A percentile compares a stretch with the other conserved stretches of the same genome.
Evolutionary conservation across 2,329 filamentous ascomycete genomes (phyloP).

Genomic region (Orbilia oligospora): DNA sequence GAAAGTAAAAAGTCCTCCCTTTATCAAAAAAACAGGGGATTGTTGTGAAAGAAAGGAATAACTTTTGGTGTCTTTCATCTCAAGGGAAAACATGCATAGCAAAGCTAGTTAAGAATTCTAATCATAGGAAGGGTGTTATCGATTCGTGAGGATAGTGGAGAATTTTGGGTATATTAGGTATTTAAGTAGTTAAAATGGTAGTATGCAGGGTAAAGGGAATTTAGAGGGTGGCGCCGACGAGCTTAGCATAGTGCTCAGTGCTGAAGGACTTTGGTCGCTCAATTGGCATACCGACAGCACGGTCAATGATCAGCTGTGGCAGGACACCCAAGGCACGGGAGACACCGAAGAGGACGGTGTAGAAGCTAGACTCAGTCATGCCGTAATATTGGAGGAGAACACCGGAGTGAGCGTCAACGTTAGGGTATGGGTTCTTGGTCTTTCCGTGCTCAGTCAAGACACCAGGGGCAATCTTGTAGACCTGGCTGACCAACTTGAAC

Average conservation of each 20-base stretch:
- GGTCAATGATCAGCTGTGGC: conserved; percentile 99
- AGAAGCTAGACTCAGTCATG: conserved; percentile 98
- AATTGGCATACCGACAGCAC: conserved; percentile 94
- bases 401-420: conserved; percentile 98
- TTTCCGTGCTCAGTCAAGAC: conserved; percentile 99
- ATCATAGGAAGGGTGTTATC: conserved; percentile 33
- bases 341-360: conserved; percentile 99
- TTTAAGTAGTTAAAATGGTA: too few relatives aligned
- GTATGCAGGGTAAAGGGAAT: not conserved
- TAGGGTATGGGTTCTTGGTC: conserved; percentile 99
- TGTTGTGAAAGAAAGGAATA: conserved; percentile 31
- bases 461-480: conserved; percentile 99
- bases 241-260: conserved; percentile 95
- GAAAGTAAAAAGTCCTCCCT: conserved; percentile 27
- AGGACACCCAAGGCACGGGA: conserved; percentile 98
- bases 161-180: conserved; percentile 20
- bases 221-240: conserved; percentile 87
- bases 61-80: conserved; percentile 43
- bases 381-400: conserved; percentile 99
- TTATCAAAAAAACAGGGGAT: conserved; percentile 24
- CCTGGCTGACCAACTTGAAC: conserved; percentile 99
- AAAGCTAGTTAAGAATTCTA: conserved; percentile 36
- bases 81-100: conserved; percentile 14
- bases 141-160: conserved; percentile 22
- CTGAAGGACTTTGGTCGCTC: conserved; percentile 99